A percentile compares a stretch with the other conserved stretches of the same genome.
Evolutionary conservation across 768 basidiomycete species (phyloP).

Genomic region (Podaxis mareebaensis): DNA sequence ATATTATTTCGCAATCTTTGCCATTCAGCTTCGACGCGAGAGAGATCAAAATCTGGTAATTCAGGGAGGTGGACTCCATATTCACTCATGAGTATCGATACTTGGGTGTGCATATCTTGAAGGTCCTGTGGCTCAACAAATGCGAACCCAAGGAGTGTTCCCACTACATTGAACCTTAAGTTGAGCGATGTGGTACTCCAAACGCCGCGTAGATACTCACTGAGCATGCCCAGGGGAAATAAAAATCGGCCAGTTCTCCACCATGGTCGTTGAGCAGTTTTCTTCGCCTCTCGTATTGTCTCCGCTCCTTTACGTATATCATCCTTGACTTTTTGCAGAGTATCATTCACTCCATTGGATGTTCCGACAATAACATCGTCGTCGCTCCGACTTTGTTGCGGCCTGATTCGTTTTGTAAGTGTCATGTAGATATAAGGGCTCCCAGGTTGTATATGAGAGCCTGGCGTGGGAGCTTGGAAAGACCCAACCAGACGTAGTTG

Average conservation of each 20-base stretch:
- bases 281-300: slow-evolving; percentile 2
- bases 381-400: slow-evolving; percentile 5
- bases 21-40: slow-evolving; percentile 75
- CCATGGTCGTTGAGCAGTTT: slow-evolving; percentile 24
- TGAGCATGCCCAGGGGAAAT: slow-evolving; percentile 72
- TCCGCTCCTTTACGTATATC: slow-evolving; percentile 7
- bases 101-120: slow-evolving; percentile 66
- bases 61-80: slow-evolving; percentile 69
- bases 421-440: slow-evolving; percentile 29
- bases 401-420: slow-evolving; percentile 30
- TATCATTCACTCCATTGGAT: not conserved
- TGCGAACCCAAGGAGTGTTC: slow-evolving; percentile 60
- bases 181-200: not conserved
- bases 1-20: slow-evolving; percentile 62
- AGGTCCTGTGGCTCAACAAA: slow-evolving; percentile 69
- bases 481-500: not conserved
- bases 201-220: slow-evolving; percentile 28
- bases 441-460: not conserved
- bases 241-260: slow-evolving; percentile 51
- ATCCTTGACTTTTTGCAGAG: slow-evolving; percentile 8
- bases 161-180: slow-evolving; percentile 45
- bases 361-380: not conserved
- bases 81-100: slow-evolving; percentile 65
- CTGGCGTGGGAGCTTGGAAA: not conserved
- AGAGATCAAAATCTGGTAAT: slow-evolving; percentile 65